These are phyloP conservation scores for Suillus paluster DNA, from an alignment of 768 basidiomycete genomes.

Conservation along the genomic window DNA sequence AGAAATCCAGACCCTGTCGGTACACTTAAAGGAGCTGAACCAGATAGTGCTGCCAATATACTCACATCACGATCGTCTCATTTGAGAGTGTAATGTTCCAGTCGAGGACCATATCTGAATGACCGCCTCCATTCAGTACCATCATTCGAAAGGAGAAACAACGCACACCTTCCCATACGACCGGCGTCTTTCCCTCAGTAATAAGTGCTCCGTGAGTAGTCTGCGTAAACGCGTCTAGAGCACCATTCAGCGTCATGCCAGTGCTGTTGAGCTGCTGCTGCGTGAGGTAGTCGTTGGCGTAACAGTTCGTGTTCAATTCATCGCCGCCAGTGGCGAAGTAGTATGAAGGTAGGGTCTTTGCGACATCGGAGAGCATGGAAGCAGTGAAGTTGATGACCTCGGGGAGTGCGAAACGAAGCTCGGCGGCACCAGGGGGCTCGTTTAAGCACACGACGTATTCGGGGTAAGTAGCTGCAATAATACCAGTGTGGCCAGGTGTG, in stretches of 20 bases:
- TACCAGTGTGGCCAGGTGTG: constrained; percentile 75
- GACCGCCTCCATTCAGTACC: neutral
- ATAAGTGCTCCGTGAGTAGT: constrained; percentile 38
- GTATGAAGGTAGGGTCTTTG: constrained; percentile 52
- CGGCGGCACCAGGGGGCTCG: constrained; percentile 78
- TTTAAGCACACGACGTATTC: constrained; percentile 69
- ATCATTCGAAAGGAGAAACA: neutral
- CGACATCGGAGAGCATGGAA: constrained; percentile 52
- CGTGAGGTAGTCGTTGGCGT: constrained; percentile 61
- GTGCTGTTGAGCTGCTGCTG: constrained; percentile 49
- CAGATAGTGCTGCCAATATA: constrained; percentile 10
- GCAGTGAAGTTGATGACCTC: constrained; percentile 58
- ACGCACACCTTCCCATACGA: too few relatives aligned
- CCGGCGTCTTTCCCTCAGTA: constrained; percentile 47
- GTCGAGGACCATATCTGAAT: constrained; percentile 63
- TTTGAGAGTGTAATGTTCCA: constrained; percentile 52
- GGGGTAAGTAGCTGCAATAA: constrained; percentile 64
- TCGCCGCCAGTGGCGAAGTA: constrained; percentile 80
- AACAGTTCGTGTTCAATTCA: constrained; percentile 69
- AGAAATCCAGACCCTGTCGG: constrained; percentile 72
- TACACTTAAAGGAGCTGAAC: constrained; percentile 7
- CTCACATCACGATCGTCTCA: constrained; percentile 61
- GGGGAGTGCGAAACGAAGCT: constrained; percentile 66
- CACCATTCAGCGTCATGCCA: constrained; percentile 44
- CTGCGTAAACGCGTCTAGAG: constrained; percentile 42